Percentiles rank a stretch among this genome's conserved stretches.
These are phyloP conservation scores for Polytrichum formosum DNA, from an alignment of 225 moss, liverwort and hornwort genomes.

Conservation along the genomic window DNA sequence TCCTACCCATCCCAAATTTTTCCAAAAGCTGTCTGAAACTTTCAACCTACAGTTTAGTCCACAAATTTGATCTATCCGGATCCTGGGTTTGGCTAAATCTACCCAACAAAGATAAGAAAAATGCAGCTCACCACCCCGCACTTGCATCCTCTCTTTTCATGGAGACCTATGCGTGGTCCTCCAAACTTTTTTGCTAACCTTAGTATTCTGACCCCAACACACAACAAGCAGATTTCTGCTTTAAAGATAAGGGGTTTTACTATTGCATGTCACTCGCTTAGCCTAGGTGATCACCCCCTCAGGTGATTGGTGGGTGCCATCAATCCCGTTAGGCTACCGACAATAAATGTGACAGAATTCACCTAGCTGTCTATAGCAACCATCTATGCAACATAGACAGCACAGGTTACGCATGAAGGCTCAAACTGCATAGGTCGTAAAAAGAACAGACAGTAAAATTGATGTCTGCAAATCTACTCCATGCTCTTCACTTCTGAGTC, in stretches of 20 bases:
- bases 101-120: background rate
- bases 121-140: background rate
- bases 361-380: background rate
- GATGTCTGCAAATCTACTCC: constrained; percentile 31
- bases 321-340: no score
- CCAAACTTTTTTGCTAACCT: background rate
- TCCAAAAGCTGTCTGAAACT: constrained; percentile 7
- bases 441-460: background rate
- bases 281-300: background rate
- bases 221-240: constrained; percentile 5
- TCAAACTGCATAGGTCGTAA: constrained; percentile 5
- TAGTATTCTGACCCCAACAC: background rate
- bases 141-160: background rate
- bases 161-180: background rate
- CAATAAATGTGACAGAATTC: constrained; percentile 1
- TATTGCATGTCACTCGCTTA: constrained; percentile 1
- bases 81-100: constrained; percentile 2
- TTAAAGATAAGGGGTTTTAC: background rate
- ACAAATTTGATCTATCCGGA: background rate
- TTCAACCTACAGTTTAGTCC: background rate
- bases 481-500: constrained; percentile 59
- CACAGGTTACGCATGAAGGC: background rate
- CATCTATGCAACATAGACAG: background rate
- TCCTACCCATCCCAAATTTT: constrained; percentile 2
- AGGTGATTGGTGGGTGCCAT: background rate